These are phyloP conservation scores for Carex scoparia DNA, from an alignment of 176 grass and related monocot species.

Conservation along the genomic window DNA sequence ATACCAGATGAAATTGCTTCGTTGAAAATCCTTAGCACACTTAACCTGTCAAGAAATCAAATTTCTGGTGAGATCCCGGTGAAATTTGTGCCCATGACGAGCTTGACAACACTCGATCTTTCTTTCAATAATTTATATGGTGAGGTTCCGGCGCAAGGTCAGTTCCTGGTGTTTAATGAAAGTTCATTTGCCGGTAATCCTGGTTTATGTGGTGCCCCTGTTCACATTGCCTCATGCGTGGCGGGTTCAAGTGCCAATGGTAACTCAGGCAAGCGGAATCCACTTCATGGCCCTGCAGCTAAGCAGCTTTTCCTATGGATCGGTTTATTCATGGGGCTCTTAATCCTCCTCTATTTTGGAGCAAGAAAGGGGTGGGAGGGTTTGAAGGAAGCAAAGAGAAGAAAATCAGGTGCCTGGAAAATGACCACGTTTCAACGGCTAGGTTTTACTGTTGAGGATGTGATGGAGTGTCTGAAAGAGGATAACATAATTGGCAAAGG, in stretches of 20 bases:
- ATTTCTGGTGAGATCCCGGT: constrained; percentile 50
- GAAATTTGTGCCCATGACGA: constrained; percentile 61
- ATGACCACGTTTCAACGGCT: constrained; percentile 86
- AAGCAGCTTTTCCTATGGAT: constrained; percentile 40
- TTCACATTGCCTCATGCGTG: constrained; percentile 2
- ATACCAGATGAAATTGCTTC: constrained; percentile 51
- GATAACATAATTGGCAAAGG: constrained; percentile 95
- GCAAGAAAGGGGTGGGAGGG: constrained; percentile 22
- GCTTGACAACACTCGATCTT: constrained; percentile 74
- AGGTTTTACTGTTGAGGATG: constrained; percentile 63
- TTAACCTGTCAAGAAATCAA: constrained; percentile 72
- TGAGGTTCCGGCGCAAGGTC: constrained; percentile 54
- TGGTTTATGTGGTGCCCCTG: constrained; percentile 31
- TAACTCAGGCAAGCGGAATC: background rate
- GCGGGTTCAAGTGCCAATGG: background rate
- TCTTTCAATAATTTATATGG: constrained; percentile 74
- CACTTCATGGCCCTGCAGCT: background rate
- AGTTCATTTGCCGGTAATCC: constrained; percentile 72
- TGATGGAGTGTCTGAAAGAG: constrained; percentile 79
- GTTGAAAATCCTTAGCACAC: constrained; percentile 57
- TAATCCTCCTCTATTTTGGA: background rate
- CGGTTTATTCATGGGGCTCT: background rate
- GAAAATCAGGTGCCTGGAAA: constrained; percentile 51
- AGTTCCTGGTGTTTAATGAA: constrained; percentile 81
- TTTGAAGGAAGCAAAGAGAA: constrained; percentile 30